Percentiles rank a stretch among this genome's conserved stretches.
These are phyloP conservation scores for Scleroderma citrinum DNA, from an alignment of 768 basidiomycete genomes.

Conservation along the genomic window DNA sequence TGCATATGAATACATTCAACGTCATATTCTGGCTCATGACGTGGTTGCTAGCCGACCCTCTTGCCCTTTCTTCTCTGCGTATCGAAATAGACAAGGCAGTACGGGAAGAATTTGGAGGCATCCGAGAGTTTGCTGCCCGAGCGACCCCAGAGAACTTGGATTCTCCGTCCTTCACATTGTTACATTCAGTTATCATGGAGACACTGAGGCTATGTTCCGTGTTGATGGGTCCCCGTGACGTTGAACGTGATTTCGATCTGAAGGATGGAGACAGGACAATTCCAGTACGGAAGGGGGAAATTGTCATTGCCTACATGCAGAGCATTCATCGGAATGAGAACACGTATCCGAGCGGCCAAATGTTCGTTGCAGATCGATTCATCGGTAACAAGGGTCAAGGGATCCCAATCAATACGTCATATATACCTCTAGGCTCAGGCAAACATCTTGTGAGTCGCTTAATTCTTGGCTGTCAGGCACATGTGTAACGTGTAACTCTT, in stretches of 20 bases:
- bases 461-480: no score
- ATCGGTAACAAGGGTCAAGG: conserved; percentile 10
- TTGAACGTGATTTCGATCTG: conserved; percentile 13
- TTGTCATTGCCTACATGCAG: conserved; percentile 12
- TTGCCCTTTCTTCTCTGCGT: conserved; percentile 39
- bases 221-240: conserved; percentile 13
- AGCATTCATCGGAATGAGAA: conserved; percentile 15
- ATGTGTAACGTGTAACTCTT: neutral
- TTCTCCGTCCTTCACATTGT: conserved; percentile 11
- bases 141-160: conserved; percentile 12
- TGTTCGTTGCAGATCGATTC: conserved; percentile 17
- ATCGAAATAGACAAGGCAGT: conserved; percentile 37
- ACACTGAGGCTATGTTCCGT: conserved; percentile 18
- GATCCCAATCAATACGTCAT: conserved; percentile 3
- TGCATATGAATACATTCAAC: conserved; percentile 18
- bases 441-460: conserved; percentile 13
- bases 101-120: conserved; percentile 2
- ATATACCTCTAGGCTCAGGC: conserved; percentile 13
- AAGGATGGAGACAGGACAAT: conserved; percentile 5
- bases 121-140: conserved; percentile 9
- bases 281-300: conserved; percentile 17
- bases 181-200: conserved; percentile 23
- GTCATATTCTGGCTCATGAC: conserved; percentile 15
- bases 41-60: conserved; percentile 36
- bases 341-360: conserved; percentile 7